Base-by-base conservation (phyloP, 805 yeast species). In the Starmerella sp. region DNA sequence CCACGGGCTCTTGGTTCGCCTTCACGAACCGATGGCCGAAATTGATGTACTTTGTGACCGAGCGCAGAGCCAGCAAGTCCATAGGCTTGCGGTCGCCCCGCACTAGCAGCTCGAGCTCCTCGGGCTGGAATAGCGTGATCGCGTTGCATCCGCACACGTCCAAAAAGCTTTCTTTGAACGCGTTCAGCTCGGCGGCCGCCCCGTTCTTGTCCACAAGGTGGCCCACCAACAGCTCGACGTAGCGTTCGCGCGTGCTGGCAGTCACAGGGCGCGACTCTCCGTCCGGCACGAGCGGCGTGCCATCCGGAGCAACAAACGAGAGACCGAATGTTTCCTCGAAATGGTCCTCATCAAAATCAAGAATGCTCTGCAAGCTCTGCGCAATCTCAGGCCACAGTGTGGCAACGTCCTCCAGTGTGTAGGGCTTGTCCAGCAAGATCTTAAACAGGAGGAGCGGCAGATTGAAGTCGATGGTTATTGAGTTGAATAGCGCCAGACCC, bases 401-500 rank as follows among this genome's bases (percentile, higher is more conserved):
- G 44, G 69, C 66, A 59, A 80, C 84, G 66, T 93, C 97, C 3
- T 77, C 77, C 48, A 86, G 69, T 0, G 74, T 75, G 31, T 81
- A 70, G 5, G 77, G 77, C 51, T 77, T 73, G 6, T 74, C 74
- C 61, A 87, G 71, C 41, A 91, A 70, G 57, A 86, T 77, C 69
- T 88, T 90, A 70, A 85, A 93, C 39, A 89, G 68, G 0, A 85
- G 85, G 36, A 72, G 70, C 0, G 97, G 96, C 54, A 91, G 80
- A 46, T 77, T 78, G 54, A 91, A 71, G 66, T 89, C 96, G 47
- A 91, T 71, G 49, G 90, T 88, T 0, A 89, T 84, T 0, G 96
- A 85, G 68, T 91, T 93, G 68, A 86, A 88, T 36, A 93, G 82
- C 0, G 97, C 97, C 61, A 93, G 74, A 0, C 96, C 97, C 42